Base-by-base conservation (phyloP, 345 rosid species). In the Citrus unshiu region DNA sequence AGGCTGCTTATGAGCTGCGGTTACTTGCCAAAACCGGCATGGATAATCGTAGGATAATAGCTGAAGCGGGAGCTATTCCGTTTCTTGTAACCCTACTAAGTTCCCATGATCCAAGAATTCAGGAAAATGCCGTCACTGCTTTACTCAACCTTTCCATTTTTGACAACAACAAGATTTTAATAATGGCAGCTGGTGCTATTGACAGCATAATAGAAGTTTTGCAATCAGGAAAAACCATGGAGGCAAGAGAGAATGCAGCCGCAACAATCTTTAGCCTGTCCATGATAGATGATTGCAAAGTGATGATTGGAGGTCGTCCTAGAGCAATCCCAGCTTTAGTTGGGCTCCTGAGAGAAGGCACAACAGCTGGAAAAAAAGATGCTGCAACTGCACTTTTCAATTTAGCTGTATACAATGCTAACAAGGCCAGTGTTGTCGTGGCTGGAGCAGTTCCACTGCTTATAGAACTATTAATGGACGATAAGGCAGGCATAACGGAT, bases 1-100 rank as follows among this genome's bases (percentile, higher is more conserved):
- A 85, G 79, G 93, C 93, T 29, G 93, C 96, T 22, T 90, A 90
- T 49, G 92, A 92, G 86, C 82, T 90, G 76, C 85, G 93, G 30
- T 76, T 92, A 73, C 84, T 92, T 19, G 93, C 93, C 0, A 92
- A 92, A 84, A 89, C 90, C 0, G 90, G 92, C 61, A 89, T 89
- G 92, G 92, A 86, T 64, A 90, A 87, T 49, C 82, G 93, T 18
- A 86, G 91, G 85, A 81, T 86, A 68, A 89, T 92, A 1, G 78
- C 90, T 0, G 93, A 92, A 85, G 92, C 89, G 2, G 93, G 96
- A 70, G 92, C 93, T 5, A 89, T 92, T 74, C 93, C 93, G 3
- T 88, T 90, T 79, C 88, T 92, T 1, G 90, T 90, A 71, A 84
- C 84, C 9, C 73, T 88, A 46, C 76, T 92, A 27, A 81, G 62